These are phyloP conservation scores for Pisolithus albus DNA, from an alignment of 768 basidiomycete genomes.

Conservation along the genomic window DNA sequence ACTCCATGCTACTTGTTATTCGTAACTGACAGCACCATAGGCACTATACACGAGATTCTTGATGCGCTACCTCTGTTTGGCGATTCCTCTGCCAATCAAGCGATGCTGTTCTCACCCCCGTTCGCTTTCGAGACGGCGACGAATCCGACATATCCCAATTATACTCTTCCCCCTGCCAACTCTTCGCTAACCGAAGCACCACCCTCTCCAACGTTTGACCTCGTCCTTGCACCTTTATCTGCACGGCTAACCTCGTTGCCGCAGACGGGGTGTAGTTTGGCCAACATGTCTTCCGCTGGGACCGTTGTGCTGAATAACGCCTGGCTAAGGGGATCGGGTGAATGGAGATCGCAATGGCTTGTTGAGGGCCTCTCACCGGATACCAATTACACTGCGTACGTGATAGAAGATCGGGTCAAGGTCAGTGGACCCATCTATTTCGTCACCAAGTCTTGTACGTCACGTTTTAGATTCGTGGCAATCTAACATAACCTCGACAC, in stretches of 20 bases:
- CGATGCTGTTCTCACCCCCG: conserved; percentile 61
- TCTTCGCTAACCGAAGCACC: conserved; percentile 39
- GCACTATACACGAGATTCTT: conserved; percentile 41
- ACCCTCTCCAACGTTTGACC: conserved; percentile 41
- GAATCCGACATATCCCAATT: conserved; percentile 63
- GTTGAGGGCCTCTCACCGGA: conserved; percentile 49
- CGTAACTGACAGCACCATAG: conserved; percentile 24
- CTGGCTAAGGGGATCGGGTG: conserved; percentile 52
- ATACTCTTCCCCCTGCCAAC: conserved; percentile 59
- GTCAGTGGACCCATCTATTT: conserved; percentile 68
- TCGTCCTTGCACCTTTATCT: conserved; percentile 50
- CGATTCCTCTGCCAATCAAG: conserved; percentile 70
- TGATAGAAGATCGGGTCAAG: conserved; percentile 47
- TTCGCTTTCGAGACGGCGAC: conserved; percentile 29
- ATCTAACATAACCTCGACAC: background rate
- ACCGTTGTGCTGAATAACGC: conserved; percentile 37
- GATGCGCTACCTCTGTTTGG: conserved; percentile 50
- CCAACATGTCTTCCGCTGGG: conserved; percentile 31
- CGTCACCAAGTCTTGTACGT: conserved; percentile 65
- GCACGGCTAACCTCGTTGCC: conserved; percentile 36
- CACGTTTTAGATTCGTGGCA: background rate
- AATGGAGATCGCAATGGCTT: conserved; percentile 67
- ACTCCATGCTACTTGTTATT: background rate
- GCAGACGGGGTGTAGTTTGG: conserved; percentile 57
- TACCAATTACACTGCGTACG: conserved; percentile 78